Percentiles rank a stretch among this genome's conserved stretches.
Evolutionary conservation across 1,284 basidiomycete genomes (phyloP).

Genomic region (Ceratobasidium sp.): DNA sequence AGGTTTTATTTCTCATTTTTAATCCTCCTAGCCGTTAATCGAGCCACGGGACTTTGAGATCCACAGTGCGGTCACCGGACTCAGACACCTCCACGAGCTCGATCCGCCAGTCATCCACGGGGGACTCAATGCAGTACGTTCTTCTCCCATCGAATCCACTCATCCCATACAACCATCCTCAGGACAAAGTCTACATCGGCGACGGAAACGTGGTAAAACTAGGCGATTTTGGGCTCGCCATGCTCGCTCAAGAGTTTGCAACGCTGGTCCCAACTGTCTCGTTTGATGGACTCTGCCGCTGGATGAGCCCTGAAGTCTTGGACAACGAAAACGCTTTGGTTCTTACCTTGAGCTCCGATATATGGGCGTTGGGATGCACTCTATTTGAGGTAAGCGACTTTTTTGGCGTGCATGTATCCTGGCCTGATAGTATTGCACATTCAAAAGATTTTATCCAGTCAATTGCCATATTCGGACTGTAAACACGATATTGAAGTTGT

Average conservation of each 20-base stretch:
- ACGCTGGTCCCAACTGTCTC: conserved; percentile 5
- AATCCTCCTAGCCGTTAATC: neutral
- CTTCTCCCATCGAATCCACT: neutral
- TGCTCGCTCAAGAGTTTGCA: conserved; percentile 13
- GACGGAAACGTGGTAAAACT: neutral
- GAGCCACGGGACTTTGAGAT: neutral
- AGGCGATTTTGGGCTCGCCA: conserved; percentile 10
- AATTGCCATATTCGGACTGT: neutral
- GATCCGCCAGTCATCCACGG: conserved; percentile 18
- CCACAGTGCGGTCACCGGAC: neutral
- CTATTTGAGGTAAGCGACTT: neutral
- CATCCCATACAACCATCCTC: neutral
- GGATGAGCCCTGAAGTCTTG: conserved; percentile 21
- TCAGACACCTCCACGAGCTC: conserved; percentile 11
- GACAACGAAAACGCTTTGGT: neutral
- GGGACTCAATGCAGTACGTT: conserved; percentile 2
- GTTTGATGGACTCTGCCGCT: conserved; percentile 1
- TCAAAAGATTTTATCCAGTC: neutral
- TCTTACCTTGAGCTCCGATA: neutral
- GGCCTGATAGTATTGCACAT: neutral
- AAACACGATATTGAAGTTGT: neutral
- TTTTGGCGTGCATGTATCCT: neutral
- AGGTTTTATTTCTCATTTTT: neutral
- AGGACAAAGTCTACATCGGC: conserved; percentile 1
- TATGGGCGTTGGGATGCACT: conserved; percentile 1